These are phyloP conservation scores for Sedum album DNA, from an alignment of 164 flowering plant genomes.

Conservation along the genomic window DNA sequence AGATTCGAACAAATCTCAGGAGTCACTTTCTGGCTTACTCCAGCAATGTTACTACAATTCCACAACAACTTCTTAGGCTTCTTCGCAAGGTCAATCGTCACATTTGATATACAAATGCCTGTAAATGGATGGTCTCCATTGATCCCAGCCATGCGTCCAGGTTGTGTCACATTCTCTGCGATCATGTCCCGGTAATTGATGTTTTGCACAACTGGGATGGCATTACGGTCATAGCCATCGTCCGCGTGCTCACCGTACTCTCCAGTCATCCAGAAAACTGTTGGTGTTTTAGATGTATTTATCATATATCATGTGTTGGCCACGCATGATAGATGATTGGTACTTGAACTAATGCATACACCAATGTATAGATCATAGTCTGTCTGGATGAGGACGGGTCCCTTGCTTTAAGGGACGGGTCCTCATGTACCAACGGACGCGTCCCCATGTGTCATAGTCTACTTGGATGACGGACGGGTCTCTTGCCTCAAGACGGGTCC, in stretches of 20 bases:
- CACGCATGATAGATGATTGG: too few species aligned
- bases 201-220: not conserved
- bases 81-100: not conserved
- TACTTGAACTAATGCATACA: too few species aligned
- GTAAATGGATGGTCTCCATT: not conserved
- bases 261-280: constrained; percentile 10
- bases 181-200: not conserved
- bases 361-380: too few species aligned
- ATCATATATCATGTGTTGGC: too few species aligned
- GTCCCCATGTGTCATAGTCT: too few species aligned
- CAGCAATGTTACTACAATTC: not conserved
- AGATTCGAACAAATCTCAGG: not conserved
- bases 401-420: too few species aligned
- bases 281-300: too few species aligned
- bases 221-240: too few species aligned
- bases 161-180: not conserved
- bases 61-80: not conserved
- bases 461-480: too few species aligned
- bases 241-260: not conserved
- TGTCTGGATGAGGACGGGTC: too few species aligned
- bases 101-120: not conserved
- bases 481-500: too few species aligned
- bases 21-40: not conserved
- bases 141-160: not conserved
- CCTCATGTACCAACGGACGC: too few species aligned